Evolutionary conservation across 2,329 filamentous ascomycete genomes (phyloP).

Genomic region (Aspergillus fumigatus): DNA sequence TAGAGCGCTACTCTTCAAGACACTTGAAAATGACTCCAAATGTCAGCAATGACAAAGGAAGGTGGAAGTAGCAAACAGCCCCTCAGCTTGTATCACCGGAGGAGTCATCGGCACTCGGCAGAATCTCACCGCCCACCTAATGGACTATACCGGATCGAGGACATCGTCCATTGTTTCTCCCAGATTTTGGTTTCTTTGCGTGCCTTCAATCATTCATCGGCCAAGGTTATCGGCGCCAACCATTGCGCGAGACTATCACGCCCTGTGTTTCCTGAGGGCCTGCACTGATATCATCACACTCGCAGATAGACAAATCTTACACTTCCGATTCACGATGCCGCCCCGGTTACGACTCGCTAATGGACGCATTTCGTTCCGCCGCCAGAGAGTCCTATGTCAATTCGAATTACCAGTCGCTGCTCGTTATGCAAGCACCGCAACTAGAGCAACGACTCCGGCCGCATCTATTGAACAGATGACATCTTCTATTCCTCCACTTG

Average conservation of each 20-base stretch:
- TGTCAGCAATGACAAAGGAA: not conserved
- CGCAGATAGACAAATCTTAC: not conserved
- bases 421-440: conserved; percentile 41
- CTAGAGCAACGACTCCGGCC: conserved; percentile 49
- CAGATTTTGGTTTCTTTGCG: conserved; percentile 12
- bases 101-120: conserved; percentile 16
- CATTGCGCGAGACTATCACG: not conserved
- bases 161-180: conserved; percentile 9
- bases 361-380: conserved; percentile 32
- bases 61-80: not conserved
- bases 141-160: conserved; percentile 14
- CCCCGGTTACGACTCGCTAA: conserved; percentile 47
- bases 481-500: conserved; percentile 41
- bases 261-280: not conserved
- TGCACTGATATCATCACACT: not conserved
- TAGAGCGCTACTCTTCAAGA: not conserved
- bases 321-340: conserved; percentile 43
- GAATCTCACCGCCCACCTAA: conserved; percentile 18
- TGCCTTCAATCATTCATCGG: not conserved
- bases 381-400: conserved; percentile 33
- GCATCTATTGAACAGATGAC: conserved; percentile 49
- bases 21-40: not conserved
- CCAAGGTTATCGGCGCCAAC: not conserved
- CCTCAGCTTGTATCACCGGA: not conserved
- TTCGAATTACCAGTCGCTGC: conserved; percentile 38